These are phyloP conservation scores for Bisporella sp. DNA, from an alignment of 2,329 filamentous ascomycete species.

Conservation along the genomic window DNA sequence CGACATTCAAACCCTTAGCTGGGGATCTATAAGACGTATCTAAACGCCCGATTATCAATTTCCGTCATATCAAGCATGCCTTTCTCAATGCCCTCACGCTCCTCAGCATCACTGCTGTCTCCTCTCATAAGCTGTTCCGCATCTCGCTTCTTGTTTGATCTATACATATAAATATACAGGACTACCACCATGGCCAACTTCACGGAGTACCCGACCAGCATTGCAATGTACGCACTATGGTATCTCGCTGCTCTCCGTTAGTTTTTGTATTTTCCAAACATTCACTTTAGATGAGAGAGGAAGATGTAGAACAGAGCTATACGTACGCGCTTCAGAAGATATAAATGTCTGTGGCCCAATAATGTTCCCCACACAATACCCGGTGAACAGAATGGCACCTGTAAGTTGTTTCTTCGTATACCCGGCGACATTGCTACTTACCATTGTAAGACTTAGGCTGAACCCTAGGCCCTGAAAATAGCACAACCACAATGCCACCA, in stretches of 20 bases:
- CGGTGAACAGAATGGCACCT: conserved; percentile 42
- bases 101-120: conserved; percentile 32
- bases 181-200: conserved; percentile 43
- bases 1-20: not conserved
- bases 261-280: not conserved
- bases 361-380: conserved; percentile 48
- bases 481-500: conserved; percentile 51
- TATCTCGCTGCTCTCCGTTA: conserved; percentile 23
- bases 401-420: conserved; percentile 50
- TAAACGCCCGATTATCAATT: conserved; percentile 46
- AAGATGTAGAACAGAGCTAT: not conserved
- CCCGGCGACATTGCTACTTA: conserved; percentile 45
- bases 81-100: conserved; percentile 43
- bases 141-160: conserved; percentile 46
- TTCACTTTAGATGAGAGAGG: not conserved
- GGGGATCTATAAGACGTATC: conserved; percentile 35
- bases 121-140: conserved; percentile 29
- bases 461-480: conserved; percentile 48
- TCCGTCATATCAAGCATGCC: conserved; percentile 51
- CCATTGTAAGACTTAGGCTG: conserved; percentile 44
- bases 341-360: conserved; percentile 34
- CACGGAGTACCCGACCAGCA: conserved; percentile 47
- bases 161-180: conserved; percentile 48
- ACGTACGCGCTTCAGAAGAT: conserved; percentile 20
- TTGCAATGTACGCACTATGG: conserved; percentile 29